These are phyloP conservation scores for Hibiscus syriacus DNA, from an alignment of 345 rosid genomes.

Conservation along the genomic window DNA sequence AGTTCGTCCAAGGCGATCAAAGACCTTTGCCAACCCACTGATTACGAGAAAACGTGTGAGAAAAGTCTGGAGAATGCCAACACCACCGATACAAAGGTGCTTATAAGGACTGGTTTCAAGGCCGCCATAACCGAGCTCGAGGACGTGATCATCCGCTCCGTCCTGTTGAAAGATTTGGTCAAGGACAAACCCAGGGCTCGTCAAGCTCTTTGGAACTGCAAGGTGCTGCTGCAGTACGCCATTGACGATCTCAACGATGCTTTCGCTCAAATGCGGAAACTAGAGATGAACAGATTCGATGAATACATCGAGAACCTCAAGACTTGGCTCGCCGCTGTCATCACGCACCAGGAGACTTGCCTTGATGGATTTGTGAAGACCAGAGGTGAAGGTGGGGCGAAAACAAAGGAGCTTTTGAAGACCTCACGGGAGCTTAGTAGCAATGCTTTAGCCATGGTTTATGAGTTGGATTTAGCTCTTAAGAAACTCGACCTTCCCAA, in stretches of 20 bases:
- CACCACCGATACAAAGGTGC: constrained; percentile 44
- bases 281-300: constrained; percentile 26
- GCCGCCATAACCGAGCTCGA: constrained; percentile 34
- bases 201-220: constrained; percentile 48
- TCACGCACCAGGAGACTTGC: constrained; percentile 70
- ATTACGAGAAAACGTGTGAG: constrained; percentile 45
- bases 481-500: constrained; percentile 20
- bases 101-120: constrained; percentile 44
- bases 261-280: constrained; percentile 24
- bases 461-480: constrained; percentile 29
- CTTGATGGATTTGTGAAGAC: constrained; percentile 58
- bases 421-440: constrained; percentile 44
- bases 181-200: constrained; percentile 45
- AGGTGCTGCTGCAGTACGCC: constrained; percentile 42
- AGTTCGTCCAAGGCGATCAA: constrained; percentile 36
- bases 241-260: constrained; percentile 47
- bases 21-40: constrained; percentile 60
- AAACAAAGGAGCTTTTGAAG: constrained; percentile 37
- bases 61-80: constrained; percentile 32
- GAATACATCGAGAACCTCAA: constrained; percentile 39
- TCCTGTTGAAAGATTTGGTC: constrained; percentile 28
- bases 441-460: constrained; percentile 69
- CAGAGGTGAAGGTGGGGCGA: constrained; percentile 28
- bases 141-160: constrained; percentile 32
- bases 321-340: constrained; percentile 67